Conservation (phyloP, 192 early-diverging fungal species). For the Entomortierella lignicola region DNA sequence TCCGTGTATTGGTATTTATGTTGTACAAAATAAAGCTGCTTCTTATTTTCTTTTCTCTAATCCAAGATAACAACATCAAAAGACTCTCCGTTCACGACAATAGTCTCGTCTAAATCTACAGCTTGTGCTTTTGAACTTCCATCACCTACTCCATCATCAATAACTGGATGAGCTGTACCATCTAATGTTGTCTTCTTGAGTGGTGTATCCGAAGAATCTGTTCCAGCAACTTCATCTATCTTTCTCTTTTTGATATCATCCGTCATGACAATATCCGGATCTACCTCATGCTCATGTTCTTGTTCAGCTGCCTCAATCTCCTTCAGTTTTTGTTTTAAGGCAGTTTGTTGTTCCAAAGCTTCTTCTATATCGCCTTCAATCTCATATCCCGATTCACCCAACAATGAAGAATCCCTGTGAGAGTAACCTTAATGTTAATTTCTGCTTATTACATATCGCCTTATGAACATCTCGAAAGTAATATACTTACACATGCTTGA, state of each 20-base stretch:
- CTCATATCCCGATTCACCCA: slow-evolving; percentile 7
- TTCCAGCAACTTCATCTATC: slow-evolving; percentile 5
- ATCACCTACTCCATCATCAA: slow-evolving; percentile 24
- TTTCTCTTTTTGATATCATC: slow-evolving; percentile 35
- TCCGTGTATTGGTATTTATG: too few relatives aligned
- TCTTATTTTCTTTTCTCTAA: too few relatives aligned
- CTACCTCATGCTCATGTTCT: slow-evolving; percentile 13
- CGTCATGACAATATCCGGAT: slow-evolving; percentile 20
- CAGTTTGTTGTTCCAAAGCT: slow-evolving; percentile 20
- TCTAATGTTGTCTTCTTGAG: slow-evolving; percentile 24
- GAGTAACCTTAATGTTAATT: neutral
- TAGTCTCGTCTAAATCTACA: slow-evolving; percentile 31
- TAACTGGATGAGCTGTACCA: slow-evolving; percentile 13
- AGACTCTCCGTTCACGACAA: slow-evolving; percentile 24
- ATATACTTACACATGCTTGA: slow-evolving; percentile 41
- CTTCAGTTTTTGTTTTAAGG: slow-evolving; percentile 7
- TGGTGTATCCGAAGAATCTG: neutral
- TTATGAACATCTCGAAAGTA: neutral
- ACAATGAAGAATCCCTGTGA: neutral
- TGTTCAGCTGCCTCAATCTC: slow-evolving; percentile 10
- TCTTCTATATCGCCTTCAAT: slow-evolving; percentile 32
- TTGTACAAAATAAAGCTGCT: too few relatives aligned
- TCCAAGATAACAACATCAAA: slow-evolving; percentile 33
- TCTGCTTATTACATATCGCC: too few relatives aligned
- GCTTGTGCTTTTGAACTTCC: slow-evolving; percentile 22